phyloP scores from a whole-genome alignment of 805 yeast species.

The Candida sanyiensis region DNA sequence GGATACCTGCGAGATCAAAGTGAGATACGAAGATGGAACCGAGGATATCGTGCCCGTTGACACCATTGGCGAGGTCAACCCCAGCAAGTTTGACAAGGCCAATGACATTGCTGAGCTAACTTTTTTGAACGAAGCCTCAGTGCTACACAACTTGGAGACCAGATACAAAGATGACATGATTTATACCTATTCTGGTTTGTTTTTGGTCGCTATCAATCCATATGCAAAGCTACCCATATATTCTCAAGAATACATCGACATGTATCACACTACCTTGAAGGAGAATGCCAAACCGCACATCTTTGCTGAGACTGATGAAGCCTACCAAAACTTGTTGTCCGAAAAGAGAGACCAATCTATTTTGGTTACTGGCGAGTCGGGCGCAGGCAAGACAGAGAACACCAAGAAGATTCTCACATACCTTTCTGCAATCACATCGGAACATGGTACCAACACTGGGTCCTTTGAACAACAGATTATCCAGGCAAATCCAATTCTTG shows the following conservation, averaged over 20 bases:
- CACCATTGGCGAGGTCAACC: constrained; percentile 67
- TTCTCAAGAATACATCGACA: constrained; percentile 47
- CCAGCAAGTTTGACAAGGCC: constrained; percentile 83
- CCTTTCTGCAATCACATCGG: constrained; percentile 66
- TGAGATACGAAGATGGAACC: constrained; percentile 35
- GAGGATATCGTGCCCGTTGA: constrained; percentile 36
- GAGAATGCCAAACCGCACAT: constrained; percentile 74
- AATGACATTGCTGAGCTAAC: constrained; percentile 96
- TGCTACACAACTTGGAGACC: constrained; percentile 72
- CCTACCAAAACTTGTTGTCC: constrained; percentile 67
- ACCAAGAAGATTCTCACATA: constrained; percentile 93
- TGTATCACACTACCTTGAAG: constrained; percentile 45
- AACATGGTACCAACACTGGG: constrained; percentile 18
- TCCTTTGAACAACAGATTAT: constrained; percentile 79
- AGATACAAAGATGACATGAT: constrained; percentile 76
- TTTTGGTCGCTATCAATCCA: constrained; percentile 93
- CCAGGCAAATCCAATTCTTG: constrained; percentile 92
- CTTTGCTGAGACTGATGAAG: constrained; percentile 82
- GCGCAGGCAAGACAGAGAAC: constrained; percentile 98
- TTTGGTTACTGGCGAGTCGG: constrained; percentile 97
- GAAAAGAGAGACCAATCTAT: constrained; percentile 80
- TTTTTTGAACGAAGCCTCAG: constrained; percentile 90
- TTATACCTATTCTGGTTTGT: constrained; percentile 92
- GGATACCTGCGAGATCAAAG: constrained; percentile 31
- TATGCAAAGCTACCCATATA: constrained; percentile 73